Base-by-base conservation (phyloP, 352 stramenopile species). In the Peronospora destructor region DNA sequence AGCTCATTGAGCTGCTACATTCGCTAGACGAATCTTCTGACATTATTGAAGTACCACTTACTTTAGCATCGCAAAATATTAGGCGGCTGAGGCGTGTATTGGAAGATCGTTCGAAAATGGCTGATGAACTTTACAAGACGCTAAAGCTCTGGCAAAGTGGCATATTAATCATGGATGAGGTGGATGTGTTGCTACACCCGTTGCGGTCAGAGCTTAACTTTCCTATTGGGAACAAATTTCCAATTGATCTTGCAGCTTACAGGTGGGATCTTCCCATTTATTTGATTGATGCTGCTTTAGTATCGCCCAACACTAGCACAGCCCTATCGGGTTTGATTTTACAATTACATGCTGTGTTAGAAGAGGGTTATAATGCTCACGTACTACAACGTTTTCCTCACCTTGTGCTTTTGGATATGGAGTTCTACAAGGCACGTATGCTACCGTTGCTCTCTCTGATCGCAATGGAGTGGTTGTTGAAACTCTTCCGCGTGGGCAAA, bases 301-400 rank as follows among this genome's bases (percentile, higher is more conserved):
- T 66, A 37, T 45, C 45, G 11, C 45, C 59, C 42, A 21, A 50
- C n/a, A 41, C 35, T 0, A 35, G 45, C n/a, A 50, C 34, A 11
- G 37, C 68, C 4, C 9, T 42, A 25, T 56, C 49, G 8, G 53
- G 44, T 17, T 39, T 77, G 26, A 61, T 79, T 13, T 44, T 53
- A 49, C 79, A 68, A 25, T 86, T 98, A n/a, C 82, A 98, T 28
- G 66, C 87, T 11, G 85, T 93, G 2, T 68, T 98, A 34, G 68
- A 86, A 32, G 74, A 96, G 25, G 97, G 97, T 6, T 97, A 98
- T 45, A 54, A 64, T 33, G 68, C 74, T 30, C 97, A 98, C 49
- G 85, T 94, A 11, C 69, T 99, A 13, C 96, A 99, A 63, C 80
- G 91, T 41, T 98, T 96, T 47, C 97, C 97, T 10, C 97, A 99